Percentiles rank a stretch among this genome's conserved stretches.
These are phyloP conservation scores for Aureobasidium sp. DNA, from an alignment of 2,329 filamentous ascomycete species.

Conservation along the genomic window DNA sequence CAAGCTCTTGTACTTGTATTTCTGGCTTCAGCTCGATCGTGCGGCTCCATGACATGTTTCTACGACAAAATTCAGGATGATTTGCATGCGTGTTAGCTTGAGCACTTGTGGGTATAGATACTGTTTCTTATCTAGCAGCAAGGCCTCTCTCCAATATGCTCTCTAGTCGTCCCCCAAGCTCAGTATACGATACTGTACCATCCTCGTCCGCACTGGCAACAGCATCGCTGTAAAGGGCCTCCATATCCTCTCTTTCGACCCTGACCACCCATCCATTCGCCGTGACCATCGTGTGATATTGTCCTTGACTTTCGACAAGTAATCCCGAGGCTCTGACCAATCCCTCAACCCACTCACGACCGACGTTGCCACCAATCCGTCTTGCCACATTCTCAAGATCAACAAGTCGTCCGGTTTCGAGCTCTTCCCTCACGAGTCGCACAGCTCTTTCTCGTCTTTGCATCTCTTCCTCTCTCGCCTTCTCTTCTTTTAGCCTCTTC, in stretches of 20 bases:
- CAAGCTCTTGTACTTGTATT: not conserved
- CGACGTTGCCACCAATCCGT: conserved; percentile 34
- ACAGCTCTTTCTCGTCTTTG: conserved; percentile 29
- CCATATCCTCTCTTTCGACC: conserved; percentile 35
- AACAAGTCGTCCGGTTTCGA: conserved; percentile 27
- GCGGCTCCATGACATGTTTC: not conserved
- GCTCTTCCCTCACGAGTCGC: conserved; percentile 25
- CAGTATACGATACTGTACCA: not conserved
- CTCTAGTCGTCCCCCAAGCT: not conserved
- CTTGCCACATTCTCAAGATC: conserved; percentile 36
- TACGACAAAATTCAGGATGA: too few species aligned
- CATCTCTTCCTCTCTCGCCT: conserved; percentile 33
- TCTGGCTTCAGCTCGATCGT: not conserved
- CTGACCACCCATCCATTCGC: conserved; percentile 38
- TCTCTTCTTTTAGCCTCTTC: conserved; percentile 32
- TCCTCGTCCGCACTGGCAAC: not conserved
- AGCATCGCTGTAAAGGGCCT: conserved; percentile 32
- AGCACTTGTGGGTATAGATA: too few species aligned
- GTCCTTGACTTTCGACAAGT: conserved; percentile 21
- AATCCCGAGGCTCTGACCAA: conserved; percentile 37
- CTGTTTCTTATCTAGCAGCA: not conserved
- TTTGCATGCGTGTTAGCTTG: not conserved
- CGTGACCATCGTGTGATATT: conserved; percentile 35
- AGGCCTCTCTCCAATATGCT: not conserved
- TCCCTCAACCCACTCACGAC: conserved; percentile 37